Base-by-base conservation (phyloP, 495 filamentous ascomycete genomes). In the Neurospora sp. region DNA sequence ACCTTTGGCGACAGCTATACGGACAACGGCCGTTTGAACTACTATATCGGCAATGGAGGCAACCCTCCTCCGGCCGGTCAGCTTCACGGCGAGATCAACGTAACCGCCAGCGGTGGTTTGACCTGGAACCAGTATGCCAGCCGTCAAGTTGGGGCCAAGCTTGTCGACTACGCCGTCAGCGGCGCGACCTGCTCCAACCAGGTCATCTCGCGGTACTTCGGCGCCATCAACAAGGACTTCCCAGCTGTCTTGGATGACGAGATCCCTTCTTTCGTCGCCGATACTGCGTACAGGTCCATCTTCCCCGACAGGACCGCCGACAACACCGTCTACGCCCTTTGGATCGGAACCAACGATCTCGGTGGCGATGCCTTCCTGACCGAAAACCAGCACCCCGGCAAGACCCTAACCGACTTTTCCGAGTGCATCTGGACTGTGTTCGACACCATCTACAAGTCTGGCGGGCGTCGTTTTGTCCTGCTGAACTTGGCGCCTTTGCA, bases 281-380 rank as follows among this genome's bases (percentile, higher is more conserved):
- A 94, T 71, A 81, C 82, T 39, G 76, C 80, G 14, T 87, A 82
- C 71, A 83, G 83, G 40, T 75, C 84, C 5, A 74, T 85, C 18
- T 91, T 88, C 79, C 80, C 86, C 38, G 79, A 83, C 69, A 83
- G 87, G 69, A 83, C 81, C 1, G 72, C 83, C 20, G 76, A 84
- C n/a, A 88, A 89, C 73, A 91, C 90, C 4, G 89, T 92, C 6
- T 93, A 92, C 74, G 82, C 89, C 1, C 86, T 93, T 42, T 94
- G 90, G 91, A 92, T 93, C 75, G 91, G 92, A 0, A 92, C 91
- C 70, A 94, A 93, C 76, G 92, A 94, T 76, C 82, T 94, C 12
- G 91, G 91, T 42, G 83, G 80, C 70, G 77, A 83, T 65, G 89
- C 83, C 35, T 90, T 93, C 77, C 77, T 93, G 37, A 87, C 86